These are phyloP conservation scores for Sergeia podlipaevii DNA, from an alignment of 208 protist species.

Conservation along the genomic window DNA sequence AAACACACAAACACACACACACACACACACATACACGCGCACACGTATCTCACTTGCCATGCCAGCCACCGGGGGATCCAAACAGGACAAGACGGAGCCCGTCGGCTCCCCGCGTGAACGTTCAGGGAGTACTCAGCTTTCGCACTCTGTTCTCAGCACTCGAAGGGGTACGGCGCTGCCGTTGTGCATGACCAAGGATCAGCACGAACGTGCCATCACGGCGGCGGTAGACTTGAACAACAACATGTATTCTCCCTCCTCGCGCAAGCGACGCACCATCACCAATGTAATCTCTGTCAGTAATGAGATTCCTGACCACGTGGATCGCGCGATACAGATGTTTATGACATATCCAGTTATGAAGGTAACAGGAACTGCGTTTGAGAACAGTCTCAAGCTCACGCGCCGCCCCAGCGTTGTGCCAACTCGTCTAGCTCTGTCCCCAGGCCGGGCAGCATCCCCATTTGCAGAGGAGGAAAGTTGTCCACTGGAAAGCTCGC, in stretches of 20 bases:
- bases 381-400: conserved; percentile 51
- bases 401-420: conserved; percentile 2
- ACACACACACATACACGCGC: too few species aligned
- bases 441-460: background rate
- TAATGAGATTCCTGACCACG: conserved; percentile 6
- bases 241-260: conserved; percentile 7
- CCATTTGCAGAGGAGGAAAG: too few species aligned
- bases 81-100: too few species aligned
- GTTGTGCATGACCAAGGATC: conserved; percentile 40
- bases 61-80: too few species aligned
- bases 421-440: background rate
- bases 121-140: too few species aligned
- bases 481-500: too few species aligned
- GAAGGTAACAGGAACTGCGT: conserved; percentile 61
- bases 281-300: background rate
- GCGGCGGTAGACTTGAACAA: background rate
- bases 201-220: conserved; percentile 14
- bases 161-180: conserved; percentile 23
- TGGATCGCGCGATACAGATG: conserved; percentile 60
- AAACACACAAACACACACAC: too few species aligned
- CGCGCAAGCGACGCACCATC: background rate
- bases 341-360: conserved; percentile 70
- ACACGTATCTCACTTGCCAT: too few species aligned
- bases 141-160: too few species aligned
- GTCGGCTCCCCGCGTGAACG: too few species aligned